A percentile compares a stretch with the other conserved stretches of the same genome.
phyloP scores from a whole-genome alignment of 257 asterid genomes.

The Penstemon davidsonii region DNA sequence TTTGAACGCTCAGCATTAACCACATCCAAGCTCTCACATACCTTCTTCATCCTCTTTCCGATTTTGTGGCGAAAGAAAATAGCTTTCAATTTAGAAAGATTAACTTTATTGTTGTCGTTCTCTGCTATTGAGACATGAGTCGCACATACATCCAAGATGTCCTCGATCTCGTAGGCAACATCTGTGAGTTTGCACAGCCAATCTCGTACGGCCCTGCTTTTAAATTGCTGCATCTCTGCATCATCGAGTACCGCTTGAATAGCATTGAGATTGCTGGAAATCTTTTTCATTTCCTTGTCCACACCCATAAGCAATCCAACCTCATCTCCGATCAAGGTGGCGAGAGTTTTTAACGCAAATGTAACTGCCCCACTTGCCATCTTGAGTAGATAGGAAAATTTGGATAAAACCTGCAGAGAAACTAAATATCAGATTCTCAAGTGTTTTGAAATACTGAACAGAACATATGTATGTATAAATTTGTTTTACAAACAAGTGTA shows the following conservation, averaged over 20 bases:
- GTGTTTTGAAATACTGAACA: too few species aligned
- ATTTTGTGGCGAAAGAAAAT: conserved; percentile 25
- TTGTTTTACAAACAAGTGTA: too few species aligned
- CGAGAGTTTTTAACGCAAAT: too few species aligned
- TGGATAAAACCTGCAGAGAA: too few species aligned
- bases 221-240: conserved; percentile 27
- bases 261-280: conserved; percentile 27
- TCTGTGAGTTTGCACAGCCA: conserved; percentile 36
- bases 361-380: too few species aligned
- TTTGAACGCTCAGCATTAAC: conserved; percentile 28
- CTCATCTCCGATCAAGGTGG: conserved; percentile 24
- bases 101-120: not conserved
- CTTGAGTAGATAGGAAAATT: too few species aligned
- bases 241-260: conserved; percentile 38
- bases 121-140: not conserved
- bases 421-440: too few species aligned
- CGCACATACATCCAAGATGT: conserved; percentile 33
- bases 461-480: too few species aligned
- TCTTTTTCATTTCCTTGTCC: conserved; percentile 32
- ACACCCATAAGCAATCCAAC: conserved; percentile 37
- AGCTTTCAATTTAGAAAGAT: not conserved
- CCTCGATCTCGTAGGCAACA: conserved; percentile 31
- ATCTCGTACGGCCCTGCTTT: conserved; percentile 12
- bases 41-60: conserved; percentile 26
- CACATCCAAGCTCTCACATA: conserved; percentile 18